These are phyloP conservation scores for Malassezia brasiliensis DNA, from an alignment of 1,284 basidiomycete species.

Conservation along the genomic window DNA sequence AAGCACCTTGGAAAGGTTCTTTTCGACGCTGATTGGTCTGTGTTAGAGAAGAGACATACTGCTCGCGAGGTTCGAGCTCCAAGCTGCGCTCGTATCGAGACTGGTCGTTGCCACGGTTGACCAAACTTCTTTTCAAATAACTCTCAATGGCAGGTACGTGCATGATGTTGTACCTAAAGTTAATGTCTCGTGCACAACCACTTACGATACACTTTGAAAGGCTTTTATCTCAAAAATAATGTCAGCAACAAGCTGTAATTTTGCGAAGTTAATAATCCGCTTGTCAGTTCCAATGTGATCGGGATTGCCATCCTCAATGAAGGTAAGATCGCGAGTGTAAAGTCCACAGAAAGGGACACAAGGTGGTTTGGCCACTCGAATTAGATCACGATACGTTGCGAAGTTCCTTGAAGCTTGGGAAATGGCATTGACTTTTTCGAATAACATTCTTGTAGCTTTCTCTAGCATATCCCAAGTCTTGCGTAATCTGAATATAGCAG, in stretches of 20 bases:
- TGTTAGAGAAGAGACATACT: slow-evolving; percentile 36
- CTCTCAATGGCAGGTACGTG: slow-evolving; percentile 61
- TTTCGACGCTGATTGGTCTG: slow-evolving; percentile 54
- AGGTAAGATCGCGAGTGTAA: slow-evolving; percentile 87
- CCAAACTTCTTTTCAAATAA: slow-evolving; percentile 69
- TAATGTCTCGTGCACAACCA: not conserved
- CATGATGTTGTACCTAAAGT: slow-evolving; percentile 57
- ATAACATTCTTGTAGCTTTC: slow-evolving; percentile 51
- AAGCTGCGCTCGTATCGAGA: slow-evolving; percentile 67
- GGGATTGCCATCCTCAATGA: slow-evolving; percentile 96
- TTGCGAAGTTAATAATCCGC: slow-evolving; percentile 81
- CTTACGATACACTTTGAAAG: slow-evolving; percentile 69
- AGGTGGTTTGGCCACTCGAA: slow-evolving; percentile 77
- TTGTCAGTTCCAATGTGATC: slow-evolving; percentile 60
- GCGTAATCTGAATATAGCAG: slow-evolving; percentile 81
- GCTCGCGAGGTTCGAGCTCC: slow-evolving; percentile 77
- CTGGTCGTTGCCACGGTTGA: slow-evolving; percentile 32
- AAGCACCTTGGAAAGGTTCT: slow-evolving; percentile 71
- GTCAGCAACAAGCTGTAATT: slow-evolving; percentile 83
- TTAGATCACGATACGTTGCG: slow-evolving; percentile 73
- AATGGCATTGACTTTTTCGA: slow-evolving; percentile 64
- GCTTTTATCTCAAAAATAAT: slow-evolving; percentile 92
- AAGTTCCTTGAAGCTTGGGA: slow-evolving; percentile 88
- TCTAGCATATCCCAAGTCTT: slow-evolving; percentile 88
- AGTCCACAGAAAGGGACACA: slow-evolving; percentile 94